phyloP scores from a whole-genome alignment of 2,329 filamentous ascomycete genomes.

The Hyphodiscus sp. region DNA sequence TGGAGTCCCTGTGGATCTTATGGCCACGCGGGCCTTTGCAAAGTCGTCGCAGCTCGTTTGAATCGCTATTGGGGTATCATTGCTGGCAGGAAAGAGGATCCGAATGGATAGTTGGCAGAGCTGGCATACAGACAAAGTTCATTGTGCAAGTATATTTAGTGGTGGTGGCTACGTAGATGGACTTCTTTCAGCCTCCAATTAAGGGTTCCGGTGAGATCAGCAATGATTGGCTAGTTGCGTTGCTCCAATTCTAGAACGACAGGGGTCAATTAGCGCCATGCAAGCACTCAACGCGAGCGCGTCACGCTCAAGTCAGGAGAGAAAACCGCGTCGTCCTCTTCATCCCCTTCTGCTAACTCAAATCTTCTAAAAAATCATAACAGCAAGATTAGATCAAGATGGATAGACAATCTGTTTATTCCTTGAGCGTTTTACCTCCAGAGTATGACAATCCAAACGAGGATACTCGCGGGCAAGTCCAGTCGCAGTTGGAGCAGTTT shows the following conservation, averaged over 20 bases:
- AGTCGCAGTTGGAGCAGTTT: slow-evolving; percentile 79
- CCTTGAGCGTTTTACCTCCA: slow-evolving; percentile 71
- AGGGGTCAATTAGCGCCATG: background rate
- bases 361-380: background rate
- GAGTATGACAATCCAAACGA: slow-evolving; percentile 51
- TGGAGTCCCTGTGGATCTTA: background rate
- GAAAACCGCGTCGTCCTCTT: background rate
- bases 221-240: background rate
- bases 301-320: slow-evolving; percentile 1
- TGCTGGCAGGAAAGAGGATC: slow-evolving; percentile 12
- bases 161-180: background rate
- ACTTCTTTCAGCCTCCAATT: slow-evolving; percentile 9
- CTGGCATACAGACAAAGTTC: background rate
- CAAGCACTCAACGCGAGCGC: slow-evolving; percentile 15
- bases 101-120: background rate
- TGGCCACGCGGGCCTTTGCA: slow-evolving; percentile 20
- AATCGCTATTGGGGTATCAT: slow-evolving; percentile 30
- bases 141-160: background rate
- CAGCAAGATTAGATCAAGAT: slow-evolving; percentile 38
- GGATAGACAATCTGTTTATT: slow-evolving; percentile 85
- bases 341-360: background rate
- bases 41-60: slow-evolving; percentile 4
- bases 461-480: slow-evolving; percentile 65
- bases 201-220: background rate
- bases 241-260: background rate